A percentile compares a stretch with the other conserved stretches of the same genome.
Evolutionary conservation across 2,329 filamentous ascomycete genomes (phyloP).

Genomic region (Knufia fluminis): DNA sequence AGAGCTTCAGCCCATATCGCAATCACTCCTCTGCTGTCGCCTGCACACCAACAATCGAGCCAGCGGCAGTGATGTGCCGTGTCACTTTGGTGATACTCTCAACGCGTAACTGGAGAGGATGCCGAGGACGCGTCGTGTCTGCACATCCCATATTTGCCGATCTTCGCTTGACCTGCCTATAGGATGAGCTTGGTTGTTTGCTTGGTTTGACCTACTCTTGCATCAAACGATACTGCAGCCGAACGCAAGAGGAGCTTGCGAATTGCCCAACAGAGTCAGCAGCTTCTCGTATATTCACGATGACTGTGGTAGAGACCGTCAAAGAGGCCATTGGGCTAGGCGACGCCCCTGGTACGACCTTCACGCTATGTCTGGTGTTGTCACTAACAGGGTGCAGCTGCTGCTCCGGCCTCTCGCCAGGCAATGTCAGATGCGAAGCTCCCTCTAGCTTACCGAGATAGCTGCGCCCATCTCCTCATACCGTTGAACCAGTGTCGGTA

Average conservation of each 20-base stretch:
- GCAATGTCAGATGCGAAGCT: conserved; percentile 89
- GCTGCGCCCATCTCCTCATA: conserved; percentile 88
- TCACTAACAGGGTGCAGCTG: conserved; percentile 12
- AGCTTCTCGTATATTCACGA: no score
- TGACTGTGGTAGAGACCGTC: conserved; percentile 34
- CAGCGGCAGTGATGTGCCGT: background rate
- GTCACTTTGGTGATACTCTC: background rate
- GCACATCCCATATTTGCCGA: no score
- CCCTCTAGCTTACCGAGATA: conserved; percentile 85
- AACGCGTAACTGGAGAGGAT: conserved; percentile 1
- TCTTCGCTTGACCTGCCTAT: no score
- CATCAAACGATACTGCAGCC: no score
- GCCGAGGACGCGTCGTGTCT: no score
- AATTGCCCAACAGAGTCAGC: no score
- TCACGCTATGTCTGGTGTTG: conserved; percentile 5
- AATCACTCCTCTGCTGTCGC: background rate
- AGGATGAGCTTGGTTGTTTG: no score
- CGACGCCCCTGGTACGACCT: conserved; percentile 22
- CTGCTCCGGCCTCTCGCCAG: conserved; percentile 59
- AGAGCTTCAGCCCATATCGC: background rate
- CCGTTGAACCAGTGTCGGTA: conserved; percentile 90
- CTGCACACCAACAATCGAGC: background rate
- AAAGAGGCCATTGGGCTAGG: conserved; percentile 41
- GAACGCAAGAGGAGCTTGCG: background rate
- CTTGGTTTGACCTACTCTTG: no score